Conservation (phyloP, 2,329 filamentous ascomycete genomes). For the Colletotrichum lupini region DNA sequence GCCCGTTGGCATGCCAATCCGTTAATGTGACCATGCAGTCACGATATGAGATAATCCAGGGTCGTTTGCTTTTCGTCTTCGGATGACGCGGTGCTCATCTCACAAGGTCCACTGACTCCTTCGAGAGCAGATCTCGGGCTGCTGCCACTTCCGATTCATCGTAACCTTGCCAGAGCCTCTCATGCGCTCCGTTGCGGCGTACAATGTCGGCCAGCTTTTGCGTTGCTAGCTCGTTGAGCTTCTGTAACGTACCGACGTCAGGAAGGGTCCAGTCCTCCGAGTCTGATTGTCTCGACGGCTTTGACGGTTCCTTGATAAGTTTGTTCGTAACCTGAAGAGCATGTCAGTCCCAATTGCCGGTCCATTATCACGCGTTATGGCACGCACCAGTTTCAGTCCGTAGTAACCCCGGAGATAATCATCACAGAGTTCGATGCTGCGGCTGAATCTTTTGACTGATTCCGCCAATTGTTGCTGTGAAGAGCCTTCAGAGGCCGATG, state of each 20-base stretch:
- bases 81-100: slow-evolving; percentile 46
- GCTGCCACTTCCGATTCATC: slow-evolving; percentile 77
- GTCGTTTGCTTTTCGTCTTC: not conserved
- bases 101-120: slow-evolving; percentile 56
- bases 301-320: slow-evolving; percentile 57
- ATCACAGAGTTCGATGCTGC: slow-evolving; percentile 93
- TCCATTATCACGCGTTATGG: not conserved
- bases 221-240: slow-evolving; percentile 78
- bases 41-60: not conserved
- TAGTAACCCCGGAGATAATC: slow-evolving; percentile 94
- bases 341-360: not conserved
- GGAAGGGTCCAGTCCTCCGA: slow-evolving; percentile 65
- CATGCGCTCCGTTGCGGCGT: slow-evolving; percentile 67
- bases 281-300: slow-evolving; percentile 58
- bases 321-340: slow-evolving; percentile 58
- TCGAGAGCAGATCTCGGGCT: slow-evolving; percentile 73
- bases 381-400: slow-evolving; percentile 81
- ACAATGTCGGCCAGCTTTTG: slow-evolving; percentile 82
- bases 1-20: slow-evolving; percentile 1
- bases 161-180: slow-evolving; percentile 79
- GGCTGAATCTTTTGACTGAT: slow-evolving; percentile 85
- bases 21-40: slow-evolving; percentile 15
- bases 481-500: slow-evolving; percentile 55
- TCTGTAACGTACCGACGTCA: slow-evolving; percentile 68
- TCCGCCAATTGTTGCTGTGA: slow-evolving; percentile 71